A percentile compares a stretch with the other conserved stretches of the same genome.
These are phyloP conservation scores for Trichoderma parareesei DNA, from an alignment of 495 filamentous ascomycete genomes.

Conservation along the genomic window DNA sequence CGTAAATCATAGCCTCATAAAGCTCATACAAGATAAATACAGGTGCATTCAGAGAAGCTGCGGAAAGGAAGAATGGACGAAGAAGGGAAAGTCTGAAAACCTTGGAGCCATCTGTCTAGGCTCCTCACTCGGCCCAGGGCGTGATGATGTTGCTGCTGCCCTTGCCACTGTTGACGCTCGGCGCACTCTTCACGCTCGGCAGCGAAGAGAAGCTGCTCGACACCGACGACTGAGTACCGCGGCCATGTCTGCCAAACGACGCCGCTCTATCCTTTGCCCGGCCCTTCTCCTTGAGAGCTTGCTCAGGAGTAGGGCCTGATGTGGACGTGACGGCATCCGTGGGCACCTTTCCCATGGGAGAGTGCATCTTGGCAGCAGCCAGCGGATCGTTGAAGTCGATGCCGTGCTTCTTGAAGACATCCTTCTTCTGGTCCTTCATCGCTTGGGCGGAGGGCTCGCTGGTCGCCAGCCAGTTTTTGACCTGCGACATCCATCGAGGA, in stretches of 20 bases:
- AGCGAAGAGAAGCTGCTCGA: not conserved
- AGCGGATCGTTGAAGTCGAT: conserved; percentile 22
- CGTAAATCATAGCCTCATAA: not conserved
- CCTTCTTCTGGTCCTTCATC: conserved; percentile 30
- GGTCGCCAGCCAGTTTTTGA: conserved; percentile 33
- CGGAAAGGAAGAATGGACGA: not conserved
- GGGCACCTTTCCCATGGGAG: conserved; percentile 30
- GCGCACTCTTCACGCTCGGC: not conserved
- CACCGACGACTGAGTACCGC: not conserved
- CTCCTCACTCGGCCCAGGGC: not conserved
- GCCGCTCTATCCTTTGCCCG: not conserved
- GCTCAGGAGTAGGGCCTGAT: conserved; percentile 26
- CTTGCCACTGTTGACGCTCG: not conserved
- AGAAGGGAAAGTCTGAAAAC: not conserved
- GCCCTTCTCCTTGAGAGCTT: conserved; percentile 11
- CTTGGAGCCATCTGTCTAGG: not conserved
- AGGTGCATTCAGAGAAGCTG: no score
- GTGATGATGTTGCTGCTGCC: not conserved
- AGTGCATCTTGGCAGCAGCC: conserved; percentile 25
- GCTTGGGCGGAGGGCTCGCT: conserved; percentile 35
- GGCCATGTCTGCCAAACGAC: not conserved
- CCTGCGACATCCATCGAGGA: conserved; percentile 23
- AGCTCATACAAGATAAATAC: not conserved
- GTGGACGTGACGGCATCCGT: conserved; percentile 25
- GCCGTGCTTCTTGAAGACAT: conserved; percentile 27